Percentiles rank a stretch among this genome's conserved stretches.
Conservation (phyloP, 2,329 filamentous ascomycete genomes). For the Neopestalotiopsis rosae region DNA sequence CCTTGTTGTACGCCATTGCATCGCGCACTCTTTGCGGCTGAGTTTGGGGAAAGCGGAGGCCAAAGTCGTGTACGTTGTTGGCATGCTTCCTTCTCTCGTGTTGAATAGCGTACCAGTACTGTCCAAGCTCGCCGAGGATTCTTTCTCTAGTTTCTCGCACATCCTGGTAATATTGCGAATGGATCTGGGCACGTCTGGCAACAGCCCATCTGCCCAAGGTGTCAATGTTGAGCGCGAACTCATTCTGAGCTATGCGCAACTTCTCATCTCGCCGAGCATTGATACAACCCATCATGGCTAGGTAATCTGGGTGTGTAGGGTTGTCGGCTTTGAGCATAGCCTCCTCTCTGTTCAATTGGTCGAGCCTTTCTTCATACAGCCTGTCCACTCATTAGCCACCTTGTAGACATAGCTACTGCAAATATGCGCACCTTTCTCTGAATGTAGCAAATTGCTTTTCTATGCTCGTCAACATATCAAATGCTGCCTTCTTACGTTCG, state of each 20-base stretch:
- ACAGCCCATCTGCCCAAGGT: conserved; percentile 77
- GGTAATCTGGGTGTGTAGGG: conserved; percentile 87
- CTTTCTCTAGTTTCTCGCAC: conserved; percentile 83
- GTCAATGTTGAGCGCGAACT: conserved; percentile 75
- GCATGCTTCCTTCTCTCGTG: conserved; percentile 81
- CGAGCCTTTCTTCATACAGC: conserved; percentile 86
- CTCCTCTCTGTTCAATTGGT: conserved; percentile 76
- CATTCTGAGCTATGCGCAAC: conserved; percentile 74
- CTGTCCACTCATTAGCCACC: conserved; percentile 49
- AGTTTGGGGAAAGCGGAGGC: conserved; percentile 79
- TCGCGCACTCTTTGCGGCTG: conserved; percentile 80
- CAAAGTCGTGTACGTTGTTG: conserved; percentile 80
- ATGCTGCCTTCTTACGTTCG: conserved; percentile 78
- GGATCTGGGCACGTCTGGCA: conserved; percentile 82
- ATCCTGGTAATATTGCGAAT: conserved; percentile 89
- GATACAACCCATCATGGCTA: conserved; percentile 88
- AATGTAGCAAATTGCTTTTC: conserved; percentile 90
- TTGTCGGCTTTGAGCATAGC: conserved; percentile 62
- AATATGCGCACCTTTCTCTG: conserved; percentile 69
- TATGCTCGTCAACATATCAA: conserved; percentile 78
- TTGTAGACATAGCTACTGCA: background rate
- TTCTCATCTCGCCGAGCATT: conserved; percentile 83
- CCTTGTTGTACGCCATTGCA: conserved; percentile 90
- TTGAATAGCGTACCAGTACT: conserved; percentile 92
- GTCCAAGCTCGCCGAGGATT: conserved; percentile 79